Conservation (phyloP, 177 flowering plant genomes). For the Vitis hybrid region DNA sequence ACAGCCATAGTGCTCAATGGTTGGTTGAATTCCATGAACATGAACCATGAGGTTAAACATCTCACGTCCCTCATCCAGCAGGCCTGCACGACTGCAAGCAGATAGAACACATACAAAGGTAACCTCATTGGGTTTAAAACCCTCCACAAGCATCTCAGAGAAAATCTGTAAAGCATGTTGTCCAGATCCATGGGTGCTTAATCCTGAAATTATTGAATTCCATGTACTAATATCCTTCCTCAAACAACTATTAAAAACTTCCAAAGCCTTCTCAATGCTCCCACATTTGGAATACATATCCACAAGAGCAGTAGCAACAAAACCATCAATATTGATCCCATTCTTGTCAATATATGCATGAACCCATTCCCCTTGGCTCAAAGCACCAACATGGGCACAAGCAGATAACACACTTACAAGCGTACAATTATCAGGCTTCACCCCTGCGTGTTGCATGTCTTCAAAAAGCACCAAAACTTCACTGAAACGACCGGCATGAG, state of each 20-base stretch:
- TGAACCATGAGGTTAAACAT: slow-evolving; percentile 22
- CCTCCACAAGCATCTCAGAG: slow-evolving; percentile 21
- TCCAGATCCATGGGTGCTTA: slow-evolving; percentile 29
- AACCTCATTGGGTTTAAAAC: slow-evolving; percentile 26
- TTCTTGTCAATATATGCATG: slow-evolving; percentile 32
- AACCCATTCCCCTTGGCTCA: slow-evolving; percentile 40
- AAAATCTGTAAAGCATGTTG: slow-evolving; percentile 20
- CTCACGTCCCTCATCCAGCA: slow-evolving; percentile 21
- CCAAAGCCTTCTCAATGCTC: slow-evolving; percentile 23
- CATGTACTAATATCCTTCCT: slow-evolving; percentile 33
- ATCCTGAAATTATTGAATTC: slow-evolving; percentile 32
- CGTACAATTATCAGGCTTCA: slow-evolving; percentile 25
- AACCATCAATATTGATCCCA: slow-evolving; percentile 22
- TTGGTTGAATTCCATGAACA: slow-evolving; percentile 25
- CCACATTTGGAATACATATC: slow-evolving; percentile 39
- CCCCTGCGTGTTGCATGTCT: slow-evolving; percentile 14
- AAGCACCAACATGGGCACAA: slow-evolving; percentile 32
- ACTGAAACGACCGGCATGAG: slow-evolving; percentile 9
- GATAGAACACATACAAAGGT: slow-evolving; percentile 27
- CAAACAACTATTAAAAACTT: slow-evolving; percentile 17
- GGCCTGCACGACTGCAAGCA: slow-evolving; percentile 34
- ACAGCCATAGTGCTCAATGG: slow-evolving; percentile 20
- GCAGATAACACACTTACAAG: slow-evolving; percentile 31
- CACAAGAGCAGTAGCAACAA: slow-evolving; percentile 25
- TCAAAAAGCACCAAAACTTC: slow-evolving; percentile 20